These are phyloP conservation scores for Pyrenophora graminea DNA, from an alignment of 2,329 filamentous ascomycete genomes.

Conservation along the genomic window DNA sequence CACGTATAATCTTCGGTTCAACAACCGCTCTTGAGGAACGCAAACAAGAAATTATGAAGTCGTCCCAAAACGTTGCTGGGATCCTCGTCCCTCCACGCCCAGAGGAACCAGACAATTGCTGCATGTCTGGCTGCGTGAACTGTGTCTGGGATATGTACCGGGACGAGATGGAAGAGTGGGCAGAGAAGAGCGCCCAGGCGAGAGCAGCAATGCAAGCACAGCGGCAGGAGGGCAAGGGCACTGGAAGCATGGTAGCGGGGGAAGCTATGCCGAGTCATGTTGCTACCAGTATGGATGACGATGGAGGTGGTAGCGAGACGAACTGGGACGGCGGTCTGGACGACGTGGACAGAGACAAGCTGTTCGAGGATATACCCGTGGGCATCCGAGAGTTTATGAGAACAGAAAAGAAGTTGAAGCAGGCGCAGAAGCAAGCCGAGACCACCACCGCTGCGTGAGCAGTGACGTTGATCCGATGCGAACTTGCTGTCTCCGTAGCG, in stretches of 20 bases:
- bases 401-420: constrained; percentile 86
- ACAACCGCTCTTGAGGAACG: constrained; percentile 73
- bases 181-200: constrained; percentile 66
- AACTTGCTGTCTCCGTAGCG: background rate
- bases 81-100: constrained; percentile 82
- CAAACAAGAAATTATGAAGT: constrained; percentile 62
- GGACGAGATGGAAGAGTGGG: constrained; percentile 93
- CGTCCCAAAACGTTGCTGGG: constrained; percentile 72
- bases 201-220: constrained; percentile 55
- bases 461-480: background rate
- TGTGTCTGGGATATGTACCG: constrained; percentile 94
- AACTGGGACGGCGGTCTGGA: constrained; percentile 59
- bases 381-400: constrained; percentile 98
- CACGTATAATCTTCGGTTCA: constrained; percentile 79
- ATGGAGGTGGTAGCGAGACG: constrained; percentile 73
- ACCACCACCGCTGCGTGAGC: constrained; percentile 31
- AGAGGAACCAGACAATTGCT: constrained; percentile 94
- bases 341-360: constrained; percentile 58
- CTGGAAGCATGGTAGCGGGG: constrained; percentile 43
- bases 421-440: constrained; percentile 68
- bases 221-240: constrained; percentile 32
- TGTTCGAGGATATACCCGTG: constrained; percentile 82
- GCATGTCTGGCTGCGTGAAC: constrained; percentile 97
- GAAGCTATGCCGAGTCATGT: constrained; percentile 53
- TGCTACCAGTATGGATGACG: constrained; percentile 73